Evolutionary conservation across 306 rosid genomes (phyloP).

Genomic region (Prunus campanulata): DNA sequence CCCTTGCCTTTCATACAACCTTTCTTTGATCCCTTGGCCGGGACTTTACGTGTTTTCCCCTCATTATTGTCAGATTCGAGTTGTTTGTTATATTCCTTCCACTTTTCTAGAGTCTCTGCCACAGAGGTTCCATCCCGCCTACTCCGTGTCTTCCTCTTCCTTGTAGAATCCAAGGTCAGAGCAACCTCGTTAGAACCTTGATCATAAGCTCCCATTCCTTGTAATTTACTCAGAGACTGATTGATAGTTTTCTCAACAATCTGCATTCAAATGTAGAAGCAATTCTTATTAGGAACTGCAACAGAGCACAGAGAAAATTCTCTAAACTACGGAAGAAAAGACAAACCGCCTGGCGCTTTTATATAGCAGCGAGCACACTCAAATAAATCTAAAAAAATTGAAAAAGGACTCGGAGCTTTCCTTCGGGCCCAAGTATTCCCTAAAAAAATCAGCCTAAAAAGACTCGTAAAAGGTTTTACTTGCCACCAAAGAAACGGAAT

Average conservation of each 20-base stretch:
- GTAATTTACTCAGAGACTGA: not conserved
- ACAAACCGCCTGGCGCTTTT: not conserved
- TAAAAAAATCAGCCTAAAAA: not conserved
- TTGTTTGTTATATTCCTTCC: slow-evolving; percentile 58
- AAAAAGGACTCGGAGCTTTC: not conserved
- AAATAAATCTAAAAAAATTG: not conserved
- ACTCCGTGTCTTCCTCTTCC: slow-evolving; percentile 78
- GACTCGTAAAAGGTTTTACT: slow-evolving; percentile 1
- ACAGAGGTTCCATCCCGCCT: slow-evolving; percentile 53
- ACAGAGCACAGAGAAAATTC: not conserved
- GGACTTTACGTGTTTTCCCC: slow-evolving; percentile 45
- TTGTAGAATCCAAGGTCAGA: slow-evolving; percentile 40
- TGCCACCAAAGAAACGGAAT: not conserved
- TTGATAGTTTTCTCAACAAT: slow-evolving; percentile 10
- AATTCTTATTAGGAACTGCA: not conserved
- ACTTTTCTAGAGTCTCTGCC: slow-evolving; percentile 68
- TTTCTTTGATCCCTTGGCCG: slow-evolving; percentile 93
- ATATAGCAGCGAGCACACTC: not conserved
- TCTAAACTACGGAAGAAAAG: not conserved
- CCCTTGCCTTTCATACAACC: slow-evolving; percentile 99
- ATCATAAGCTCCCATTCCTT: slow-evolving; percentile 49
- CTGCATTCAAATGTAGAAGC: slow-evolving; percentile 24
- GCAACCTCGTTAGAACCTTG: slow-evolving; percentile 25
- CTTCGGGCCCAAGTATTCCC: slow-evolving; percentile 12
- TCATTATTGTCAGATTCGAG: slow-evolving; percentile 27